Conservation (phyloP, 1,284 basidiomycete genomes). For the Ganoderma lucidum region DNA sequence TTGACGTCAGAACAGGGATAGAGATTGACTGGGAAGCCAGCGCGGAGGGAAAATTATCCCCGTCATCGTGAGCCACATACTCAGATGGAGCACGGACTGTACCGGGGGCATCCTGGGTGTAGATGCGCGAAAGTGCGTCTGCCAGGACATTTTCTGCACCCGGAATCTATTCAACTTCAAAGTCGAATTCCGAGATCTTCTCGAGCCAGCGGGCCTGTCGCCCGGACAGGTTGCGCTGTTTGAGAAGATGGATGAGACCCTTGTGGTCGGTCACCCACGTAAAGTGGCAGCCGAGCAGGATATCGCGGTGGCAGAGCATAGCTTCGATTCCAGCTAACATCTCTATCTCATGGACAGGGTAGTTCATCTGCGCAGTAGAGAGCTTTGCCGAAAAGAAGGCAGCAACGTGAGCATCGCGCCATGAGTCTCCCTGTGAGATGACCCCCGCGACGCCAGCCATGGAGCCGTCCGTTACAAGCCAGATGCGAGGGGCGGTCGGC, state of each 20-base stretch:
- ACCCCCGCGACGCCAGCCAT: slow-evolving; percentile 20
- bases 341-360: too few relatives aligned
- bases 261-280: slow-evolving; percentile 43
- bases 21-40: background rate
- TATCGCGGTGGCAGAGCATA: slow-evolving; percentile 37
- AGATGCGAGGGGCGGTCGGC: slow-evolving; percentile 23
- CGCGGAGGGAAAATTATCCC: too few relatives aligned
- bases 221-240: slow-evolving; percentile 34
- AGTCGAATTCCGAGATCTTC: slow-evolving; percentile 43
- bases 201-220: too few relatives aligned
- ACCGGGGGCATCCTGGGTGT: slow-evolving; percentile 38
- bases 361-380: slow-evolving; percentile 40
- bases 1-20: background rate
- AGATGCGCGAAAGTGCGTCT: slow-evolving; percentile 45
- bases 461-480: slow-evolving; percentile 31
- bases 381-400: slow-evolving; percentile 43
- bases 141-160: slow-evolving; percentile 41
- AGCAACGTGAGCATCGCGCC: slow-evolving; percentile 23
- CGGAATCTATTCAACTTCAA: slow-evolving; percentile 41
- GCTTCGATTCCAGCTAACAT: slow-evolving; percentile 42
- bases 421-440: slow-evolving; percentile 31
- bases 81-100: slow-evolving; percentile 35
- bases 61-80: slow-evolving; percentile 26
- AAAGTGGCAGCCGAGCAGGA: slow-evolving; percentile 36
- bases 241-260: slow-evolving; percentile 33